A percentile compares a stretch with the other conserved stretches of the same genome.
phyloP scores from a whole-genome alignment of 495 filamentous ascomycete genomes.

The Penicillium antarcticum region DNA sequence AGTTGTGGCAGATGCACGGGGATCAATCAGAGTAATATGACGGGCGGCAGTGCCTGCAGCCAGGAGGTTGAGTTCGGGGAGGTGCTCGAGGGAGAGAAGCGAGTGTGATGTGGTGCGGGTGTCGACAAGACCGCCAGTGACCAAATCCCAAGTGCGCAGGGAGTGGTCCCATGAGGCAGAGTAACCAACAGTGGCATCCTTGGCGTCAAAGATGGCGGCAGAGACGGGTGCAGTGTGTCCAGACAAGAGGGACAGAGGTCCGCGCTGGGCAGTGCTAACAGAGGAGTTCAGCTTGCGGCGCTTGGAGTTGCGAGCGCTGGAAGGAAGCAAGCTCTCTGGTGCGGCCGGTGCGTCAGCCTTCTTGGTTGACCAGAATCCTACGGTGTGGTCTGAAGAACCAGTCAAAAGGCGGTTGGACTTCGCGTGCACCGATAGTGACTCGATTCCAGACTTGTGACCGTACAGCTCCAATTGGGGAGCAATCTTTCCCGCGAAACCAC shows the following conservation, averaged over 20 bases:
- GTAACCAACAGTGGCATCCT: conserved; percentile 85
- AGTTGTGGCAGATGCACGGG: conserved; percentile 66
- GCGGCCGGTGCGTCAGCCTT: conserved; percentile 70
- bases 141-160: conserved; percentile 85
- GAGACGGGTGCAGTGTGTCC: conserved; percentile 71
- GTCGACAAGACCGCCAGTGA: conserved; percentile 68
- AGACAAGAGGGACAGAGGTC: conserved; percentile 68
- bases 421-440: conserved; percentile 74
- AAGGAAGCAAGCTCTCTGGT: conserved; percentile 61
- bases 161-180: conserved; percentile 86
- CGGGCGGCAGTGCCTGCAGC: conserved; percentile 84
- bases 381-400: conserved; percentile 71
- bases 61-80: conserved; percentile 66
- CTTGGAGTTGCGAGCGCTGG: conserved; percentile 60
- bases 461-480: conserved; percentile 80
- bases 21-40: conserved; percentile 87
- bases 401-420: conserved; percentile 75
- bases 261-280: conserved; percentile 65
- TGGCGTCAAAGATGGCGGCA: conserved; percentile 75
- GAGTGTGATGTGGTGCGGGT: conserved; percentile 79
- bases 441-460: conserved; percentile 73
- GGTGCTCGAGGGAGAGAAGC: conserved; percentile 68
- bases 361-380: conserved; percentile 81
- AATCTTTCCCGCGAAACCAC: conserved; percentile 57
- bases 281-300: conserved; percentile 70